Conservation (phyloP, 192 early-diverging fungal genomes). For the Linnemannia hyalina region DNA sequence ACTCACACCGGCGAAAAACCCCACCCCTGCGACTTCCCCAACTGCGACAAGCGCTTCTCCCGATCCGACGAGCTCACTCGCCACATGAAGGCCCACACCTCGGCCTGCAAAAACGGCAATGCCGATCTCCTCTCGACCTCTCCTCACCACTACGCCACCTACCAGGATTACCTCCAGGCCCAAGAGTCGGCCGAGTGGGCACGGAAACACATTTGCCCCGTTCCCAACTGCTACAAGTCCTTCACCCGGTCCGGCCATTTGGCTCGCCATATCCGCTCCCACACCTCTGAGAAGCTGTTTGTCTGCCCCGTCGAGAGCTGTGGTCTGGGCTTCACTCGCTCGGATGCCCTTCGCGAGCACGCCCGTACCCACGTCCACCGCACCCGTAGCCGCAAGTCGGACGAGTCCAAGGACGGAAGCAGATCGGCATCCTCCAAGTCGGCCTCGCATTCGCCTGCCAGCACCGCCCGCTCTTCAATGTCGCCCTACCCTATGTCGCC, state of each 20-base stretch:
- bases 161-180: constrained; percentile 48
- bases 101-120: constrained; percentile 63
- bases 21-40: constrained; percentile 79
- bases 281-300: constrained; percentile 57
- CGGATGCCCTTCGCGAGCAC: constrained; percentile 84
- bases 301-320: constrained; percentile 66
- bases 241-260: constrained; percentile 64
- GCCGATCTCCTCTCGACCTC: constrained; percentile 52
- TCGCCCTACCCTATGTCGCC: constrained; percentile 52
- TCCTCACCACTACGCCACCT: constrained; percentile 54
- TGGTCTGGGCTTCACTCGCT: constrained; percentile 78
- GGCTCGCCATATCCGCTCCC: constrained; percentile 63
- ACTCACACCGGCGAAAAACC: constrained; percentile 92
- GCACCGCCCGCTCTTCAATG: constrained; percentile 43
- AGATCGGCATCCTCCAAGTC: constrained; percentile 7
- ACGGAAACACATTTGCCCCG: constrained; percentile 56
- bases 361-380: constrained; percentile 79
- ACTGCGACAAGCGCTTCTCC: constrained; percentile 85
- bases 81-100: constrained; percentile 73
- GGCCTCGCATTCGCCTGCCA: constrained; percentile 39
- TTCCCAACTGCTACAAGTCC: constrained; percentile 61
- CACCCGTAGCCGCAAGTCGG: constrained; percentile 38
- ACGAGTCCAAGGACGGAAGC: constrained; percentile 18
- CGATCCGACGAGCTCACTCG: constrained; percentile 85
- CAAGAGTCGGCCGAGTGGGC: constrained; percentile 57